Base-by-base conservation (phyloP, 176 grass and related monocot species). In the Triticum dicoccoides region DNA sequence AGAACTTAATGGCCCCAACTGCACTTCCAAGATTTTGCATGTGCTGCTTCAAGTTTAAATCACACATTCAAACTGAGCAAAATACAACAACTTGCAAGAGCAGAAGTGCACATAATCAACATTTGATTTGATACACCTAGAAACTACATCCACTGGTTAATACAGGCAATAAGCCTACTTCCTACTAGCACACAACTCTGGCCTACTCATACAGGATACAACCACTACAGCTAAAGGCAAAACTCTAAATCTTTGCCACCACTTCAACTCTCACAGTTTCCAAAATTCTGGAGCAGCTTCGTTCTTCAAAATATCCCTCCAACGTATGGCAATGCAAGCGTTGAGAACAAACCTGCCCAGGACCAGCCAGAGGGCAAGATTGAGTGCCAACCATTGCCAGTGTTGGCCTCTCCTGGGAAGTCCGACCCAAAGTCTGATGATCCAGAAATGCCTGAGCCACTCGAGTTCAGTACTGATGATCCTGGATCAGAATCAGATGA, bases 391-490 rank as follows among this genome's bases (percentile, higher is more conserved):
- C 45, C 32, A 18, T 67, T 83, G 66, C 45, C 12, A 1, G 37
- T 73, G 41, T 39, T 78, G 24, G 25, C 65, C 21, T 75, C 83
- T 23, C 85, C 87, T 23, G 84, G 68, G 71, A 82, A 92, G 39
- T 82, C 84, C 0, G 89, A 47, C 8, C 88, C 86, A 35, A 89
- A 95, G 9, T 79, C 74, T 1, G 87, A 73, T 20, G 85, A 52
- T 73, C 82, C 84, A 6, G 80, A 77, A 41, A 69, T 83, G 20
- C 77, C 71, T 27, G 88, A 78, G 12, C 81, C 87, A 41, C 89
- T 87, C 0, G 90, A 49, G 45, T 91, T 95, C 61, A 95, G 66
- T 32, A 95, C 89, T 0, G 93, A 86, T 65, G 93, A 82, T 88
- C 90, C 89, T 3, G 93, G 80, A 62, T 73, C 83, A 4, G 91